Evolutionary conservation across 2,329 filamentous ascomycete species (phyloP).

Genomic region (Ophiobolus disseminans): DNA sequence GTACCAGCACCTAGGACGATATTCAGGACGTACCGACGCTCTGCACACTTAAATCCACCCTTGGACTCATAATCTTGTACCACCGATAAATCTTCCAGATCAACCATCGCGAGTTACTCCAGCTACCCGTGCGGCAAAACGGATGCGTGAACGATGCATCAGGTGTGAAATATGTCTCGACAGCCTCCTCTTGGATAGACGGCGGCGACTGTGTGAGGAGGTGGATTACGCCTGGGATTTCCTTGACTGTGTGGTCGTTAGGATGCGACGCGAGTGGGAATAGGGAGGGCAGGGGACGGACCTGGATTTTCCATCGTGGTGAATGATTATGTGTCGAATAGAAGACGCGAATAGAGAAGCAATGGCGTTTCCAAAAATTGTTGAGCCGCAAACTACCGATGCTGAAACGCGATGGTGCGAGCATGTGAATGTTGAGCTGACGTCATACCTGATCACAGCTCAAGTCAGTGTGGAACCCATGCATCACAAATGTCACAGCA

Average conservation of each 20-base stretch:
- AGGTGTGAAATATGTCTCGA: constrained; percentile 76
- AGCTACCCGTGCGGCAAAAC: constrained; percentile 71
- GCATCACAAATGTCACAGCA: no score
- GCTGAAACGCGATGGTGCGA: neutral
- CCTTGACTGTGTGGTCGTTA: constrained; percentile 49
- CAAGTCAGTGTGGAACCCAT: no score
- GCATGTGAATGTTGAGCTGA: constrained; percentile 16
- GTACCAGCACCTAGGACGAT: neutral
- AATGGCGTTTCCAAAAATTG: neutral
- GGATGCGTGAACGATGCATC: constrained; percentile 79
- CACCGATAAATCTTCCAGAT: constrained; percentile 70
- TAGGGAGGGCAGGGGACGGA: constrained; percentile 7
- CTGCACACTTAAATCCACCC: constrained; percentile 72
- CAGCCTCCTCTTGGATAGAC: constrained; percentile 67
- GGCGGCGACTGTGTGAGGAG: constrained; percentile 72
- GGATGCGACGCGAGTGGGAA: neutral
- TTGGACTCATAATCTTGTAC: constrained; percentile 84
- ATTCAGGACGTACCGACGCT: constrained; percentile 61
- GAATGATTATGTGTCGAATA: neutral
- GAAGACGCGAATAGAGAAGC: neutral
- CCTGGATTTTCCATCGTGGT: constrained; percentile 39
- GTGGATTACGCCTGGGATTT: constrained; percentile 72
- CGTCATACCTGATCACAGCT: constrained; percentile 12
- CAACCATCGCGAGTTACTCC: constrained; percentile 69
- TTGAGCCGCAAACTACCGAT: neutral